A percentile compares a stretch with the other conserved stretches of the same genome.
Evolutionary conservation across 768 basidiomycete species (phyloP).

Genomic region (Sarcodon aspratus): DNA sequence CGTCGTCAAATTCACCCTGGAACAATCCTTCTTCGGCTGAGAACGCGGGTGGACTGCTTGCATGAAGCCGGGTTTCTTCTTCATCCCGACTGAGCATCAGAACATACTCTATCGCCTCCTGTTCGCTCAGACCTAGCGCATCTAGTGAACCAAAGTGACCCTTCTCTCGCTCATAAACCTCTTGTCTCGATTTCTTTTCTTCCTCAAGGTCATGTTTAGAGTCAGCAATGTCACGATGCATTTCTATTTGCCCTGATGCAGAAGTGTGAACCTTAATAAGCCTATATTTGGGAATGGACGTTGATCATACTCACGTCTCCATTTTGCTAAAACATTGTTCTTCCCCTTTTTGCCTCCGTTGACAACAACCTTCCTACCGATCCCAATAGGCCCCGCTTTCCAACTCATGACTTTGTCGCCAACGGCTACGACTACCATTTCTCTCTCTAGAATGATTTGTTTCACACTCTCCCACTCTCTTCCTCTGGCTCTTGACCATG

Average conservation of each 20-base stretch:
- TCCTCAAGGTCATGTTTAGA: conserved; percentile 39
- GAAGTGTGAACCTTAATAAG: background rate
- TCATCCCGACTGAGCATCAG: conserved; percentile 83
- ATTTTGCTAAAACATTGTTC: conserved; percentile 16
- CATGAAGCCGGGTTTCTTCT: conserved; percentile 20
- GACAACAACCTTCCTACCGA: conserved; percentile 16
- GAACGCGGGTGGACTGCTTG: conserved; percentile 1
- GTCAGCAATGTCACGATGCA: conserved; percentile 52
- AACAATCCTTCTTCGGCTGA: conserved; percentile 9
- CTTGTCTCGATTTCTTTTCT: conserved; percentile 28
- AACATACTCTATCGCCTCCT: conserved; percentile 68
- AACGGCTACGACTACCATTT: conserved; percentile 46
- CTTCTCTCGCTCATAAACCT: conserved; percentile 33
- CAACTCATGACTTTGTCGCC: conserved; percentile 58
- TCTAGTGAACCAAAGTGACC: conserved; percentile 49
- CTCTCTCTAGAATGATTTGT: conserved; percentile 44
- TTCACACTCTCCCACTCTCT: conserved; percentile 32
- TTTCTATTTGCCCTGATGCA: conserved; percentile 45
- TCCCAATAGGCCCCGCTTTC: conserved; percentile 41
- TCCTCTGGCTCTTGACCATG: conserved; percentile 15
- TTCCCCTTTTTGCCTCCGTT: conserved; percentile 12
- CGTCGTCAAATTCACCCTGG: conserved; percentile 4
- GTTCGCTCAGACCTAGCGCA: conserved; percentile 60
- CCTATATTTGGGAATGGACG: background rate
- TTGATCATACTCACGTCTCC: conserved; percentile 22